Conservation (phyloP, 768 basidiomycete species). For the Boletus vinaceobasis region DNA sequence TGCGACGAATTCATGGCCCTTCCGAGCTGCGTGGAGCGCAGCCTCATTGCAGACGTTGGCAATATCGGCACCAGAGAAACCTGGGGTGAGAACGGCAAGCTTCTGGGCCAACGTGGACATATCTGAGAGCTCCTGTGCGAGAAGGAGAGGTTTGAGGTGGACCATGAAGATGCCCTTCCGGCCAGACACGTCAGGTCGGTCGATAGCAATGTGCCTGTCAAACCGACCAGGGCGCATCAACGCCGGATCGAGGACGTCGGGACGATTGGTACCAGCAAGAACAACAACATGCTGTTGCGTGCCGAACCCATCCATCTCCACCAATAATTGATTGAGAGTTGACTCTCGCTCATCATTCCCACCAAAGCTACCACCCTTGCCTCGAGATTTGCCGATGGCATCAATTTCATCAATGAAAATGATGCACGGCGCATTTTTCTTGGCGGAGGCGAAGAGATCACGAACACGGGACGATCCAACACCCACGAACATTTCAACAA, state of each 20-base stretch:
- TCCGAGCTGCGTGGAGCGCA: conserved; percentile 90
- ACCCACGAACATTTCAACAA: conserved; percentile 99
- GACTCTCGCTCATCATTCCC: conserved; percentile 98
- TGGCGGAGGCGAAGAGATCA: conserved; percentile 95
- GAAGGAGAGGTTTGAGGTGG: conserved; percentile 80
- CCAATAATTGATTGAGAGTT: conserved; percentile 94
- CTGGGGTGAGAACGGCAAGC: conserved; percentile 93
- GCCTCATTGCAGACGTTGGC: conserved; percentile 99
- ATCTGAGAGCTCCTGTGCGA: conserved; percentile 52
- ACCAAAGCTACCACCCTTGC: conserved; percentile 72
- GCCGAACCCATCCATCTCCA: conserved; percentile 99
- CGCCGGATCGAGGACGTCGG: conserved; percentile 93
- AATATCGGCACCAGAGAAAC: conserved; percentile 98
- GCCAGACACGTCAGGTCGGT: conserved; percentile 91
- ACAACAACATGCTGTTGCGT: conserved; percentile 97
- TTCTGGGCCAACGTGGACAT: conserved; percentile 74
- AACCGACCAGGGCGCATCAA: conserved; percentile 97
- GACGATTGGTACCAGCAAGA: conserved; percentile 93
- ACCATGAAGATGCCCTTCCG: conserved; percentile 93
- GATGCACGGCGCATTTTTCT: conserved; percentile 97
- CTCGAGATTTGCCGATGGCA: conserved; percentile 94
- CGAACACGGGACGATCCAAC: conserved; percentile 97
- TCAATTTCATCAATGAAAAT: conserved; percentile 99
- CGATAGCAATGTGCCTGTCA: conserved; percentile 94
- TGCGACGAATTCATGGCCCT: conserved; percentile 70